Evolutionary conservation across 2,329 filamentous ascomycete genomes (phyloP), one percentile per base, ranked within the genome.

Genomic region (Trichophyton schoenleinii): DNA sequence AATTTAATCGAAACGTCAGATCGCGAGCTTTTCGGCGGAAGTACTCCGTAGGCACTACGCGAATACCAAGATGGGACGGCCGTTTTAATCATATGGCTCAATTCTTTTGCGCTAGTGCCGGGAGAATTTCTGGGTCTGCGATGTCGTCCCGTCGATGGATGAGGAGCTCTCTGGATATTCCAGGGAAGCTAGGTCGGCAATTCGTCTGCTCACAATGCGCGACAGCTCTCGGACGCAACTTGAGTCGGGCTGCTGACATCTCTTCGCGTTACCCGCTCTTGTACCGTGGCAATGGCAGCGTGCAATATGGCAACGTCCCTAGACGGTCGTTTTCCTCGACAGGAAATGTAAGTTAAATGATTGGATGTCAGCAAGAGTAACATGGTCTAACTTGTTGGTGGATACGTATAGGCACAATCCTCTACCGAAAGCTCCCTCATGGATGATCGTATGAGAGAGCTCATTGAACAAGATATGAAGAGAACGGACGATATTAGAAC

Each of bases 401-500:
- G 25, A 55, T n/a, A 34, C n/a, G 3, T 36, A 13, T 18, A 55
- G 52, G 52, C 28, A 9, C n/a, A 2, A 6, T 18, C 52, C 28
- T 36, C 28, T 18, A 11, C 52, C 9, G 52, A 55, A 9, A 55
- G 13, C 5, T 52, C 22, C 11, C 55, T 36, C 31, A n/a, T 53
- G 38, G 46, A 25, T 59, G 25, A 28, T 38, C 34, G 18, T 41
- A 61, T 31, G 57, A 44, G 3, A 15, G 5, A 22, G 20, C 36
- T 31, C 38, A 25, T 58, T 6, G 65, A 70, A 57, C 68, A 66
- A 53, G 73, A 76, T 62, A 68, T 75, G 38, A 71, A 73, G 61
- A 66, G 68, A 36, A 70, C 71, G 57, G 69, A 69, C 42, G 69
- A 76, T 61, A 76, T 78, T 34, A 70, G 74, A 58, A 66, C 71